A percentile compares a stretch with the other conserved stretches of the same genome.
These are phyloP conservation scores for Angomonas deanei DNA, from an alignment of 208 protist species.

Conservation along the genomic window DNA sequence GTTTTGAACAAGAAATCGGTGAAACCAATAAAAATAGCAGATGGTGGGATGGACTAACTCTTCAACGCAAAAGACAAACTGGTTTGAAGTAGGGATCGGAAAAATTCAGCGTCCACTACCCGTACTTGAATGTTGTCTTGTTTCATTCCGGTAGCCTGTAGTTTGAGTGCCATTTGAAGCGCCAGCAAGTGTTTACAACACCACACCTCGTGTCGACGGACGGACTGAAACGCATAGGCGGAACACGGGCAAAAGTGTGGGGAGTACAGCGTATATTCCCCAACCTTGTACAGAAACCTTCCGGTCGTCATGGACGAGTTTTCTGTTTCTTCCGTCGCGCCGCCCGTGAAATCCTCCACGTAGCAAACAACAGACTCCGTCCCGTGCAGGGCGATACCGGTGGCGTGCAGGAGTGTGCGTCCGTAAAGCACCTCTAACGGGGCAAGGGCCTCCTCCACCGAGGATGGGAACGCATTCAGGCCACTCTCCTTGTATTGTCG, in stretches of 20 bases:
- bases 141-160: slow-evolving; percentile 45
- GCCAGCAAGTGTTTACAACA: slow-evolving; percentile 84
- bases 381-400: slow-evolving; percentile 72
- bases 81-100: slow-evolving; percentile 5
- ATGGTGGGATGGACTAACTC: neutral
- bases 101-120: slow-evolving; percentile 28
- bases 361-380: slow-evolving; percentile 59
- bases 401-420: slow-evolving; percentile 62
- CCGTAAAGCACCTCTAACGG: slow-evolving; percentile 73
- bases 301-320: slow-evolving; percentile 3
- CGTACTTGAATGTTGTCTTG: slow-evolving; percentile 43
- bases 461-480: neutral
- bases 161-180: slow-evolving; percentile 47
- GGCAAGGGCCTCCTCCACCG: slow-evolving; percentile 52
- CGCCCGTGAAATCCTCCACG: slow-evolving; percentile 13
- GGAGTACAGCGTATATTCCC: slow-evolving; percentile 68
- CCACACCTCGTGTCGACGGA: slow-evolving; percentile 66
- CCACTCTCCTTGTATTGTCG: neutral
- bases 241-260: slow-evolving; percentile 77
- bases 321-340: neutral
- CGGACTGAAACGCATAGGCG: slow-evolving; percentile 68
- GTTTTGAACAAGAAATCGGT: neutral
- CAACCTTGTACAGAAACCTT: slow-evolving; percentile 67
- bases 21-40: neutral
- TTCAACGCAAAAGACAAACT: neutral